Conservation (phyloP, 2,329 filamentous ascomycete species). For the Colletotrichum scovillei region DNA sequence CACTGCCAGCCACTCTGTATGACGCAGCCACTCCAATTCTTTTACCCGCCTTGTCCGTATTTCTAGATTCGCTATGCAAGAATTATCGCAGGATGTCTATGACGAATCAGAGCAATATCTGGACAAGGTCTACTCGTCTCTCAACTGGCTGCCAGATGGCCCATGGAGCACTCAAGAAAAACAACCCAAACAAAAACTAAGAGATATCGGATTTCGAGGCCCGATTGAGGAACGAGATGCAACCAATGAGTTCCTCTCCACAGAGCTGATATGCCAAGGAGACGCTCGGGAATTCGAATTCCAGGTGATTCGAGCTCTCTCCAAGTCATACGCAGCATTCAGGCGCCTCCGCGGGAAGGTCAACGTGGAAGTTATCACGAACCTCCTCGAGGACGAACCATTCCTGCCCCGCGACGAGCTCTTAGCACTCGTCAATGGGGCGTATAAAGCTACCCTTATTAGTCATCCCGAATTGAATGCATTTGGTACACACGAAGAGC, state of each 20-base stretch:
- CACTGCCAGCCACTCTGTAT: neutral
- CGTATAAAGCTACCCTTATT: neutral
- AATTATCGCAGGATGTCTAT: neutral
- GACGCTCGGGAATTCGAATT: neutral
- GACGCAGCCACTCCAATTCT: neutral
- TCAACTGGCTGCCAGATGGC: neutral
- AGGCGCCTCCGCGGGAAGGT: neutral
- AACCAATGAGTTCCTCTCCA: neutral
- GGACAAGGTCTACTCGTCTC: neutral
- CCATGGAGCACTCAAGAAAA: neutral
- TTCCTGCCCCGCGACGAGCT: neutral
- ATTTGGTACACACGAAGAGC: neutral
- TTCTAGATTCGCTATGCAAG: neutral
- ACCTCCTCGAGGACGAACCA: neutral
- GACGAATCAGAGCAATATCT: neutral
- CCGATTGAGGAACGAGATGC: neutral
- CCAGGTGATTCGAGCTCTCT: neutral
- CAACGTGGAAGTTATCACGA: neutral
- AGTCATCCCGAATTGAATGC: neutral
- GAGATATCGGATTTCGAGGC: neutral
- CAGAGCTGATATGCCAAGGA: neutral
- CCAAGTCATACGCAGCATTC: neutral
- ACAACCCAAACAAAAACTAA: neutral
- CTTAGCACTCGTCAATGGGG: neutral
- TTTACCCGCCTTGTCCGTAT: neutral